phyloP scores from a whole-genome alignment of 2,329 filamentous ascomycete species.

The Penicillium vulpinum region DNA sequence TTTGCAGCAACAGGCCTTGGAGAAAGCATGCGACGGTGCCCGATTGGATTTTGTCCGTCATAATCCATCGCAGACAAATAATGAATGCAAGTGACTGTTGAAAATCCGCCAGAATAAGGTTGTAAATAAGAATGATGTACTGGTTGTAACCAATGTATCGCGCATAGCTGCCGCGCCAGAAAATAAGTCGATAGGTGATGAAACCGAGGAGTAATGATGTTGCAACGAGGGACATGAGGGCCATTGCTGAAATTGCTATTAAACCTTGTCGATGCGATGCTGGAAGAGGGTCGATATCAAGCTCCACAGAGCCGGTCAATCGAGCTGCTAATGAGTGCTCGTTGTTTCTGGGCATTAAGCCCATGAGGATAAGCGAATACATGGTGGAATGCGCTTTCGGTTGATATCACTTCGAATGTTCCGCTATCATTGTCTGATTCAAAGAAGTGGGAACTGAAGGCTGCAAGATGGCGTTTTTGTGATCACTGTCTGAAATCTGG shows the following conservation, averaged over 20 bases:
- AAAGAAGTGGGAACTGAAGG: not conserved
- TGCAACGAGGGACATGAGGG: constrained; percentile 50
- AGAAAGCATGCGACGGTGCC: constrained; percentile 50
- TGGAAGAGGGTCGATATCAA: constrained; percentile 39
- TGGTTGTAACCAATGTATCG: constrained; percentile 56
- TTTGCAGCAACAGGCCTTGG: constrained; percentile 54
- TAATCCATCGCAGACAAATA: constrained; percentile 51
- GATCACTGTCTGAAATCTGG: not conserved
- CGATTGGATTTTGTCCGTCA: constrained; percentile 45
- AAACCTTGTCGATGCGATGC: constrained; percentile 42
- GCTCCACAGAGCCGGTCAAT: constrained; percentile 14
- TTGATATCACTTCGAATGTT: not conserved
- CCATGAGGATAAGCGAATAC: constrained; percentile 14
- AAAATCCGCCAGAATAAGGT: constrained; percentile 55
- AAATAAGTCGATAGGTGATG: constrained; percentile 54
- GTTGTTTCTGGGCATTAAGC: constrained; percentile 18
- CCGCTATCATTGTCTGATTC: not conserved
- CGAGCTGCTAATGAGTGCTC: constrained; percentile 23
- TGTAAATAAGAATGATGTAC: constrained; percentile 56
- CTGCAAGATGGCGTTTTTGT: not conserved
- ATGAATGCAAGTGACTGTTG: constrained; percentile 54
- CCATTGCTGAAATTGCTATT: constrained; percentile 49
- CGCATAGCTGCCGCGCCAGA: constrained; percentile 51
- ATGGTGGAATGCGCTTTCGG: constrained; percentile 2
- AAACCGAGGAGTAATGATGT: constrained; percentile 48